Evolutionary conservation across 768 basidiomycete genomes (phyloP).

Genomic region (Podaxis rugospora): DNA sequence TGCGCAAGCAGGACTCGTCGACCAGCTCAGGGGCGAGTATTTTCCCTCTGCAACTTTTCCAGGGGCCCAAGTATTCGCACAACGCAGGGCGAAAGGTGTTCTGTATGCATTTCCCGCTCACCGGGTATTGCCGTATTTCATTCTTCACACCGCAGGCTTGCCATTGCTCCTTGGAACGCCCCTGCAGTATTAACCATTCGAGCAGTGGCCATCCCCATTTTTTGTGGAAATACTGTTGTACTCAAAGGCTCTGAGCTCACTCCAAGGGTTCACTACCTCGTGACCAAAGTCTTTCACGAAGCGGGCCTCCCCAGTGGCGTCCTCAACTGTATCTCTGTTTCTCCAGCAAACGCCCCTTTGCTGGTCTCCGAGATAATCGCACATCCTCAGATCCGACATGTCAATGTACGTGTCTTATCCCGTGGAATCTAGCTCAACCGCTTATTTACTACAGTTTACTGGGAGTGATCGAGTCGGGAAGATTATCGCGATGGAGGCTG

Average conservation of each 20-base stretch:
- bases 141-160: slow-evolving; percentile 30
- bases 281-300: slow-evolving; percentile 44
- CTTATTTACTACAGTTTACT: slow-evolving; percentile 36
- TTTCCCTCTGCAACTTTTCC: slow-evolving; percentile 36
- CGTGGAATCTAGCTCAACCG: background rate
- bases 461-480: slow-evolving; percentile 51
- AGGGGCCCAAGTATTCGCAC: slow-evolving; percentile 39
- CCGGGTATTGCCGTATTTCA: background rate
- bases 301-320: slow-evolving; percentile 61
- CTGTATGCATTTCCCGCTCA: slow-evolving; percentile 30
- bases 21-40: slow-evolving; percentile 37
- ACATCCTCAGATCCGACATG: slow-evolving; percentile 45
- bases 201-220: slow-evolving; percentile 39
- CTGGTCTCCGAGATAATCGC: slow-evolving; percentile 50
- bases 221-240: slow-evolving; percentile 56
- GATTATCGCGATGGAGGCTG: slow-evolving; percentile 50
- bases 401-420: slow-evolving; percentile 37
- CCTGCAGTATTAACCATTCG: slow-evolving; percentile 41
- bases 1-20: slow-evolving; percentile 28
- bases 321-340: slow-evolving; percentile 49
- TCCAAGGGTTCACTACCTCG: slow-evolving; percentile 41
- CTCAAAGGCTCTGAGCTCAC: slow-evolving; percentile 48
- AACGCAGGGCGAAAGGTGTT: slow-evolving; percentile 47
- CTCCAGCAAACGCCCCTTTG: slow-evolving; percentile 36
- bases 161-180: slow-evolving; percentile 56